Evolutionary conservation across 2,329 filamentous ascomycete species (phyloP).

Genomic region (Colletotrichum incanum): DNA sequence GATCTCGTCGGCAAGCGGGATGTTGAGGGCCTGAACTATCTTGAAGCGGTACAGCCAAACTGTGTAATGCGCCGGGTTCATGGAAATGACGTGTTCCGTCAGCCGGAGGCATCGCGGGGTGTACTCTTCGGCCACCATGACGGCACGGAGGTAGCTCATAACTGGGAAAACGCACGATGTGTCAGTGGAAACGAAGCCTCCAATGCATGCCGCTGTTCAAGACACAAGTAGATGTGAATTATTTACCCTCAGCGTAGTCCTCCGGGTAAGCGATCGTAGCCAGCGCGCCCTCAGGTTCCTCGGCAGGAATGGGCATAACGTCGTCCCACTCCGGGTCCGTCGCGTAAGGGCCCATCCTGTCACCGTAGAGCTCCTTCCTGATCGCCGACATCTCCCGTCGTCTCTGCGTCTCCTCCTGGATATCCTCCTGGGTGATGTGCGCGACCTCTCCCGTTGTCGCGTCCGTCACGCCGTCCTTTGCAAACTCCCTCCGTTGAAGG

Average conservation of each 20-base stretch:
- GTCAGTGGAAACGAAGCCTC: constrained; percentile 7
- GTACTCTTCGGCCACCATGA: constrained; percentile 92
- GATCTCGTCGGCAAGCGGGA: constrained; percentile 80
- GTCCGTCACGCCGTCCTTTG: constrained; percentile 43
- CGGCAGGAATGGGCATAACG: constrained; percentile 84
- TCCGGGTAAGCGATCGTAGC: constrained; percentile 94
- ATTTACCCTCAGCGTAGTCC: constrained; percentile 85
- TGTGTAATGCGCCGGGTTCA: constrained; percentile 98
- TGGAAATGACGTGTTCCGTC: constrained; percentile 89
- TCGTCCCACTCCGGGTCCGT: constrained; percentile 87
- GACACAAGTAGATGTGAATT: constrained; percentile 24
- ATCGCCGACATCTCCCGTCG: constrained; percentile 67
- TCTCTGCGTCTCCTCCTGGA: constrained; percentile 63
- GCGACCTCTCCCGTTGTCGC: constrained; percentile 40
- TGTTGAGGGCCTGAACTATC: constrained; percentile 78
- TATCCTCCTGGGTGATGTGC: constrained; percentile 56
- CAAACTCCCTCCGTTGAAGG: constrained; percentile 54
- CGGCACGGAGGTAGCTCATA: constrained; percentile 91
- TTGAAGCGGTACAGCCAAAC: constrained; percentile 97
- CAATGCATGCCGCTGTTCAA: not conserved
- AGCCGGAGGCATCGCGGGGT: constrained; percentile 84
- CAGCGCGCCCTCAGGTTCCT: constrained; percentile 87
- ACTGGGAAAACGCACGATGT: constrained; percentile 61
- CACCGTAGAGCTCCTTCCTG: constrained; percentile 68
- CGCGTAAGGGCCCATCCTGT: constrained; percentile 68